Evolutionary conservation across 2,329 filamentous ascomycete species (phyloP).

Genomic region (Aureobasidium pullulans): DNA sequence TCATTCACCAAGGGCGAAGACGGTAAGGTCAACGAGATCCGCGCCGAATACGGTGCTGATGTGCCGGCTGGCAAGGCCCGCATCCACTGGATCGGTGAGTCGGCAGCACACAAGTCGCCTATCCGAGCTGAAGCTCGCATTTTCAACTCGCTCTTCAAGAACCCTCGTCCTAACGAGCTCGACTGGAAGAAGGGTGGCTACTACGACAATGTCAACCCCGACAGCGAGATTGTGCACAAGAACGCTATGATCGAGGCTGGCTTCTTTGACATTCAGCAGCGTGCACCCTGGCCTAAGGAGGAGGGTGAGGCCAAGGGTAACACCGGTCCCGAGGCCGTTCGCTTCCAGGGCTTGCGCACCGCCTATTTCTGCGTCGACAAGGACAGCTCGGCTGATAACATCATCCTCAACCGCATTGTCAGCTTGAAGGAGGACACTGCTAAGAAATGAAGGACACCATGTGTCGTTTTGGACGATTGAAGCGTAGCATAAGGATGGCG

Average conservation of each 20-base stretch:
- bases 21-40: slow-evolving; percentile 61
- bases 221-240: slow-evolving; percentile 72
- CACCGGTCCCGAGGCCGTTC: slow-evolving; percentile 57
- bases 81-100: slow-evolving; percentile 83
- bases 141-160: slow-evolving; percentile 79
- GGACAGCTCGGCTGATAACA: slow-evolving; percentile 61
- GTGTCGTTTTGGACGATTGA: background rate
- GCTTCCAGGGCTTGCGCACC: slow-evolving; percentile 87
- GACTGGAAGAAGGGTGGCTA: slow-evolving; percentile 66
- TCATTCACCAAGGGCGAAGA: slow-evolving; percentile 61
- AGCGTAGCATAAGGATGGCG: slow-evolving; percentile 5
- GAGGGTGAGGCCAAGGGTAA: slow-evolving; percentile 60
- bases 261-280: slow-evolving; percentile 64
- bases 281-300: slow-evolving; percentile 76
- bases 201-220: slow-evolving; percentile 73
- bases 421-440: slow-evolving; percentile 81
- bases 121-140: slow-evolving; percentile 66
- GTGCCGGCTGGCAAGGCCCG: slow-evolving; percentile 38
- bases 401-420: slow-evolving; percentile 87
- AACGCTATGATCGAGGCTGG: slow-evolving; percentile 77
- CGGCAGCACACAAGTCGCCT: slow-evolving; percentile 52
- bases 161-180: slow-evolving; percentile 69
- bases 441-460: slow-evolving; percentile 40
- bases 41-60: slow-evolving; percentile 63
- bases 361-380: slow-evolving; percentile 82